phyloP scores from a whole-genome alignment of 148 eudicot species.

The Rhododendron mucronatum region DNA sequence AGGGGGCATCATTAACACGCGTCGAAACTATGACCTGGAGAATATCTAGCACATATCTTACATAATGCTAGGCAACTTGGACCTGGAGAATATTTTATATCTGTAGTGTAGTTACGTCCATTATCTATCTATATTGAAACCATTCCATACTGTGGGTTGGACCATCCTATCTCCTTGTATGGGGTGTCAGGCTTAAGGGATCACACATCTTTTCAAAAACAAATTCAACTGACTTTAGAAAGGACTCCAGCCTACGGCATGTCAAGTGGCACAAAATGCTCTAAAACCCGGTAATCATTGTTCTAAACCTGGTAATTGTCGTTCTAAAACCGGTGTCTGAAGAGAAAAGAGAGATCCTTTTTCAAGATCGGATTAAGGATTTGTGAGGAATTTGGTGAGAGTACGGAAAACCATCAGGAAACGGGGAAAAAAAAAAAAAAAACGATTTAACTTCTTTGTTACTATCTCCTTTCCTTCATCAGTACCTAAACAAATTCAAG shows the following conservation, averaged over 20 bases:
- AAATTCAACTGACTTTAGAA: background rate
- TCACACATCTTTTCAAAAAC: background rate
- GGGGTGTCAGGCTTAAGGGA: background rate
- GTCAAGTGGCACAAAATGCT: background rate
- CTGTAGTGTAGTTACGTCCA: background rate
- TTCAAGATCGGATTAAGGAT: background rate
- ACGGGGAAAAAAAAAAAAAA: background rate
- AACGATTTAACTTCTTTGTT: background rate
- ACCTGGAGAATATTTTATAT: background rate
- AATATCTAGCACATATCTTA: background rate
- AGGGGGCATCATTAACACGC: background rate
- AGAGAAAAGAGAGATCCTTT: background rate
- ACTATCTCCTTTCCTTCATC: background rate
- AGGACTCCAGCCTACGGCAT: background rate
- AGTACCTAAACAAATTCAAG: background rate
- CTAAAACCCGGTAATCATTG: too few species aligned
- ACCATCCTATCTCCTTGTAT: background rate
- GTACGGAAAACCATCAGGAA: background rate
- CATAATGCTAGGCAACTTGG: background rate
- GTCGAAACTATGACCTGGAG: background rate
- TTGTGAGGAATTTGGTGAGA: background rate
- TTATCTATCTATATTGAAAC: background rate
- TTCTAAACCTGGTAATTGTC: too few species aligned
- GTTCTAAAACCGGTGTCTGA: too few species aligned
- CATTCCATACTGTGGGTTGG: background rate